These are phyloP conservation scores for Vaccinium myrtillus DNA, from an alignment of 148 eudicot species.

Conservation along the genomic window DNA sequence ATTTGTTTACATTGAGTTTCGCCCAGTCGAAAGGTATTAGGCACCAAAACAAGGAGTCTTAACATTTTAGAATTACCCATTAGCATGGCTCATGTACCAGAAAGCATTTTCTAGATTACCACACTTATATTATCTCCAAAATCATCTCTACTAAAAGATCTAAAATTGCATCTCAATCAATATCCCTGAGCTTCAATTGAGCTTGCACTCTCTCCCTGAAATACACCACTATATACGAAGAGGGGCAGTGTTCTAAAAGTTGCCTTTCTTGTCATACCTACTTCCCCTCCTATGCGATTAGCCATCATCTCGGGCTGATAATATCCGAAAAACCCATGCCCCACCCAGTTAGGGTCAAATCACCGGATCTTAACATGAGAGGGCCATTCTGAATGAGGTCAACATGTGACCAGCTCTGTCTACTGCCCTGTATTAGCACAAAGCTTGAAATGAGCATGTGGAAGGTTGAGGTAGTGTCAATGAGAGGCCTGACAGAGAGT, in stretches of 20 bases:
- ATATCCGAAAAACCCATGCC: neutral
- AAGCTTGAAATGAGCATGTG: neutral
- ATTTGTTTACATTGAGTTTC: neutral
- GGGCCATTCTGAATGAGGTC: neutral
- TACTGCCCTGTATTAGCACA: neutral
- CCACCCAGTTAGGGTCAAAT: neutral
- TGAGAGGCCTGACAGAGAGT: neutral
- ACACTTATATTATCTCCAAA: neutral
- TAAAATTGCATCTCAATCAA: neutral
- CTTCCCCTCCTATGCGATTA: neutral
- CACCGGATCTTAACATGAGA: neutral
- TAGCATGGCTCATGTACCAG: constrained; percentile 1
- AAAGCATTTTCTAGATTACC: neutral
- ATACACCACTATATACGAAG: neutral
- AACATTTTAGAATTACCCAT: neutral
- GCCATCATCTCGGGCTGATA: neutral
- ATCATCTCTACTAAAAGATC: neutral
- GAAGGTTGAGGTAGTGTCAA: neutral
- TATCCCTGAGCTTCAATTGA: neutral
- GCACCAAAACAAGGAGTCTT: neutral
- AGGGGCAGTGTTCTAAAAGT: neutral
- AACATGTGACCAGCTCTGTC: neutral
- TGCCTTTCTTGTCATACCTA: neutral
- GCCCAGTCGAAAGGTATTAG: neutral
- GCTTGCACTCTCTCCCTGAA: neutral